Conservation (phyloP, 306 rosid genomes). For the Pueraria montana region DNA sequence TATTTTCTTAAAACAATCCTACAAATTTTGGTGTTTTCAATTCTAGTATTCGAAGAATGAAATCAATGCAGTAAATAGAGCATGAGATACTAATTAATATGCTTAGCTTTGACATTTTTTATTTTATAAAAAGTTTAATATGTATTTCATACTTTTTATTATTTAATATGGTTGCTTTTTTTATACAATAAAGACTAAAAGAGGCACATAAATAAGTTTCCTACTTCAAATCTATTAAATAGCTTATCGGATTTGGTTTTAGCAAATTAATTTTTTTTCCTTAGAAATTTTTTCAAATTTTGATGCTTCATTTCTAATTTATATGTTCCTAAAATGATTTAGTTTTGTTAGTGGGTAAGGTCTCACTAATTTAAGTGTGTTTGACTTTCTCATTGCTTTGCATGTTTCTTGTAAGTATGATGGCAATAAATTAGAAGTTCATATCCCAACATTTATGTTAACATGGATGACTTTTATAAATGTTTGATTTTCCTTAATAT, state of each 20-base stretch:
- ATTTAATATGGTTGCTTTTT: too few relatives aligned
- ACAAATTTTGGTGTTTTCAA: neutral
- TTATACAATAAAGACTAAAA: neutral
- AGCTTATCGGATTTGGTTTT: conserved; percentile 3
- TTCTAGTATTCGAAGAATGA: neutral
- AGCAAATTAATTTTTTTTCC: neutral
- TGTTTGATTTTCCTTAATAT: neutral
- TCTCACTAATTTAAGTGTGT: neutral
- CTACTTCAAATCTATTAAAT: neutral
- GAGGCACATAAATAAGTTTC: neutral
- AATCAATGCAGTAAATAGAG: neutral
- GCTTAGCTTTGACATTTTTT: neutral
- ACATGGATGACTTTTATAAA: neutral
- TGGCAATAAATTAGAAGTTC: neutral
- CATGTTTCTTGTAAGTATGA: neutral
- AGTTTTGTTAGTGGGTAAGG: neutral
- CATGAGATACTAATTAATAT: neutral
- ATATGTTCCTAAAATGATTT: neutral
- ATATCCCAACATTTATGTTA: conserved; percentile 1
- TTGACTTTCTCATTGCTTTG: neutral
- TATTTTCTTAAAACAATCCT: neutral
- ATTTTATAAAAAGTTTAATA: neutral
- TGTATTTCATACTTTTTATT: neutral
- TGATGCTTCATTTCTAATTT: neutral
- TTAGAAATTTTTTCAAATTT: neutral